phyloP scores from a whole-genome alignment of 176 grass and related monocot species.

The Bonia amplexicaulis region DNA sequence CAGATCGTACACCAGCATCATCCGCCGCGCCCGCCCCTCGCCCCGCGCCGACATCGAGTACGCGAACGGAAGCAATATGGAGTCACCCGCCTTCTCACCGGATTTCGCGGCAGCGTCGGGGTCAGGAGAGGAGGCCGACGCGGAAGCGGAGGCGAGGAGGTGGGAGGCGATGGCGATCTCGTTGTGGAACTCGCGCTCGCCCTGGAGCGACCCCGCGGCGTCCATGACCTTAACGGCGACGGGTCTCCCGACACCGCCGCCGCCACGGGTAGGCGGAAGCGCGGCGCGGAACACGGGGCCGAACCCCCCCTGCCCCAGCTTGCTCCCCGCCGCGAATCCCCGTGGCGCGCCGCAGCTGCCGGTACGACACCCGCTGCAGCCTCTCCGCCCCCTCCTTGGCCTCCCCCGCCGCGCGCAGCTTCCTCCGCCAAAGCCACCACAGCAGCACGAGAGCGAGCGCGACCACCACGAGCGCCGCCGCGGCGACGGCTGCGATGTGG shows the following conservation, averaged over 20 bases:
- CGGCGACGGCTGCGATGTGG: background rate
- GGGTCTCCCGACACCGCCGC: slow-evolving; percentile 1
- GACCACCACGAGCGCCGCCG: background rate
- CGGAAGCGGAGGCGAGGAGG: slow-evolving; percentile 1
- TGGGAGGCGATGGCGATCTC: slow-evolving; percentile 63
- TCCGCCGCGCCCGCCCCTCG: slow-evolving; percentile 24
- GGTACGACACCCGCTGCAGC: slow-evolving; percentile 41
- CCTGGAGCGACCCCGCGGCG: slow-evolving; percentile 64
- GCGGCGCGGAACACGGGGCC: slow-evolving; percentile 51
- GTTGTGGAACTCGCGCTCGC: slow-evolving; percentile 89
- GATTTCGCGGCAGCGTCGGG: background rate
- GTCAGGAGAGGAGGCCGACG: background rate
- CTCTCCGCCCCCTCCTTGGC: background rate
- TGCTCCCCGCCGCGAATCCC: slow-evolving; percentile 37
- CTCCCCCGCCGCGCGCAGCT: background rate
- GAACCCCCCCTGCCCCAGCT: slow-evolving; percentile 64
- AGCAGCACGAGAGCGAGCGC: slow-evolving; percentile 14
- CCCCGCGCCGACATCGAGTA: slow-evolving; percentile 39
- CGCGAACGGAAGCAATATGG: slow-evolving; percentile 51
- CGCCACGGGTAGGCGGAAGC: slow-evolving; percentile 2
- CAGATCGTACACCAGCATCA: slow-evolving; percentile 79
- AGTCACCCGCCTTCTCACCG: background rate
- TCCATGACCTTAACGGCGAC: slow-evolving; percentile 79
- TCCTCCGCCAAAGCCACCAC: slow-evolving; percentile 26
- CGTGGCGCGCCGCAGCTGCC: slow-evolving; percentile 52